Base-by-base conservation (phyloP, 208 protist species). In the Acanthamoeba royreba region DNA sequence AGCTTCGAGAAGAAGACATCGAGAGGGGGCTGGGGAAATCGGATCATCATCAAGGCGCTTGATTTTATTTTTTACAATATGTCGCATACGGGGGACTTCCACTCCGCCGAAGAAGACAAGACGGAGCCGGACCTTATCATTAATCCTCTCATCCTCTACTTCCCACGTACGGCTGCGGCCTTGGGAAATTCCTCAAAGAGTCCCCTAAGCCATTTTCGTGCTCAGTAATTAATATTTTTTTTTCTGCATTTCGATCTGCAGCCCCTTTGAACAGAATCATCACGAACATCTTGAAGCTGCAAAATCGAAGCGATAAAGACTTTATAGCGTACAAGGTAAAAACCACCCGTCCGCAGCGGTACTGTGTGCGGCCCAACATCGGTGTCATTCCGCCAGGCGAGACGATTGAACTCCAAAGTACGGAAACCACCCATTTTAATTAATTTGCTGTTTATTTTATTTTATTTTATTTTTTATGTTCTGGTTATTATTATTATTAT, bases 251-350 rank as follows among this genome's bases (percentile, higher is more conserved):
- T n/a, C n/a, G n/a, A n/a, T n/a, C n/a, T n/a, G 43, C 58, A 92
- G 87, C 87, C 19, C 87, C 87, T 33, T 38, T 92, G 87, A 92
- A 92, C 87, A 77, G 87, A 43, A 92, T 92, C 33, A 92, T 92
- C 0, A 92, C 87, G 38, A 92, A 79, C 87, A 92, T 92, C 43
- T 53, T 92, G 33, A 72, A 72, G 63, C 87, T 92, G n/a, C 61
- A 79, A 72, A 92, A 92, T 58, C 4, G 31, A 0, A 92, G 87
- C 58, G 47, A 52, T n/a, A 79, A 72, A 9, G 45, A 92, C 15
- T 92, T 81, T 31, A 55, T 96, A 13, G 94, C 92, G 5, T 96
- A 94, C 79, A 96, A 96, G 42, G 94, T 96, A 5, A 96, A 96
- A 46, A 96, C 94, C 11, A 96, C 94, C 11, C 91, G 91, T 31